Evolutionary conservation across 352 stramenopile species (phyloP), one percentile per base, ranked within the genome.

Genomic region (Phytophthora gonapodyides): DNA sequence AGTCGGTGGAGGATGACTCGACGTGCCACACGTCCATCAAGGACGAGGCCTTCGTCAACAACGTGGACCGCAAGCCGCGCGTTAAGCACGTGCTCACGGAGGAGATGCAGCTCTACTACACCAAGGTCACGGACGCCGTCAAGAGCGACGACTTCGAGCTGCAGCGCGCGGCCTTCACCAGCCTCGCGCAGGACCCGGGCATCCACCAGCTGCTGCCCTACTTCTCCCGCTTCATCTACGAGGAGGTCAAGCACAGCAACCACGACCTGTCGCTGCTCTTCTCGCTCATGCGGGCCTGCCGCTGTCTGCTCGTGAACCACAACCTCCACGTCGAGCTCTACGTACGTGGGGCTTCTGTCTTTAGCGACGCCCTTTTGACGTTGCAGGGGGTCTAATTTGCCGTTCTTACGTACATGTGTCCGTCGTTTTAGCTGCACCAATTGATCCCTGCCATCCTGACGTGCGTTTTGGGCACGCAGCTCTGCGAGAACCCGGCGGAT

Each of bases 241-340:
- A 96, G 38, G 81, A 95, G 46, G 80, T 89, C 56, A 97, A 94
- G 64, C 78, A 94, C 67, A 94, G 84, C 54, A 86, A 86, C 48
- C 82, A 84, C 46, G 82, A 94, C 48, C 67, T 97, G 17, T 67
- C 77, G 38, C 74, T 93, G 48, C 71, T 97, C 1, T 86, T 76
- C 38, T 86, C 89, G 17, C 79, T 98, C 42, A 91, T 98, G 70
- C 84, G 89, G 58, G 80, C 97, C 16, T 93, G 86, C 49, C 80
- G 85, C 65, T 96, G 86, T 72, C 51, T 98, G 48, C 80, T 98
- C 12, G 75, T 81, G 16, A 98, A 98, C 78, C 78, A 84, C 15
- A 83, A 91, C 53, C 77, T 98, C 24, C 91, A 96, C 71, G 85
- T 98, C 12, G 95, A 98, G 75, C 77, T 98, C 45, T 97, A 95